Evolutionary conservation across 164 flowering plant genomes (phyloP).

Genomic region (Tinospora cordifolia): DNA sequence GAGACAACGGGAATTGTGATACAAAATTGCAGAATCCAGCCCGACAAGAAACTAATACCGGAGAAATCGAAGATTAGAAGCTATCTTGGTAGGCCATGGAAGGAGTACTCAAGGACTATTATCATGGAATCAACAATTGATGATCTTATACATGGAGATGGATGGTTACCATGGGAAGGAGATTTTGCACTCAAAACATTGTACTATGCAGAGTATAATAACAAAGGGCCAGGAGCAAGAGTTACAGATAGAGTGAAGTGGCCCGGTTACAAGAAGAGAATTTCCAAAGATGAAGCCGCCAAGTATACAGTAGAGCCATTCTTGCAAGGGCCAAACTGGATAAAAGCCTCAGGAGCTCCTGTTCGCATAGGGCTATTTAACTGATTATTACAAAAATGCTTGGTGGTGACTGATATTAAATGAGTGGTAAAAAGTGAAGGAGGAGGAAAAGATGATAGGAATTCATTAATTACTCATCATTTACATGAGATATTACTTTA

Average conservation of each 20-base stretch:
- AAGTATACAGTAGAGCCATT: slow-evolving; percentile 21
- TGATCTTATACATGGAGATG: slow-evolving; percentile 20
- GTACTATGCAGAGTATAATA: slow-evolving; percentile 20
- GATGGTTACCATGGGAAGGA: slow-evolving; percentile 30
- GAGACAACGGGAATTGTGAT: slow-evolving; percentile 25
- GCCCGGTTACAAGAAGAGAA: slow-evolving; percentile 21
- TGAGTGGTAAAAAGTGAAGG: not conserved
- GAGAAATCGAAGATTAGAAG: slow-evolving; percentile 3
- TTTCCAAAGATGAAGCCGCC: slow-evolving; percentile 13
- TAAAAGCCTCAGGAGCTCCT: slow-evolving; percentile 18
- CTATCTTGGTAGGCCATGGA: slow-evolving; percentile 33
- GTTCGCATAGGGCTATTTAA: slow-evolving; percentile 11
- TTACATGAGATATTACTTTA: not conserved
- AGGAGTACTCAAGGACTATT: slow-evolving; percentile 25
- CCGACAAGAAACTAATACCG: slow-evolving; percentile 19
- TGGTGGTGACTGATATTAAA: not conserved
- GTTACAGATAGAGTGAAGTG: slow-evolving; percentile 17
- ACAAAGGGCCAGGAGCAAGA: slow-evolving; percentile 22
- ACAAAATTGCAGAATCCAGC: slow-evolving; percentile 26
- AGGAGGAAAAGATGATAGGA: not conserved
- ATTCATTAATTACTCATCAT: not conserved
- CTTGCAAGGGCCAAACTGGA: slow-evolving; percentile 15
- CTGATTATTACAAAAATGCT: slow-evolving; percentile 5
- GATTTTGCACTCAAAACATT: slow-evolving; percentile 25
- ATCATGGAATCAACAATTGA: slow-evolving; percentile 26